A percentile compares a stretch with the other conserved stretches of the same genome.
phyloP scores from a whole-genome alignment of 345 rosid species.

The Microcos paniculata region DNA sequence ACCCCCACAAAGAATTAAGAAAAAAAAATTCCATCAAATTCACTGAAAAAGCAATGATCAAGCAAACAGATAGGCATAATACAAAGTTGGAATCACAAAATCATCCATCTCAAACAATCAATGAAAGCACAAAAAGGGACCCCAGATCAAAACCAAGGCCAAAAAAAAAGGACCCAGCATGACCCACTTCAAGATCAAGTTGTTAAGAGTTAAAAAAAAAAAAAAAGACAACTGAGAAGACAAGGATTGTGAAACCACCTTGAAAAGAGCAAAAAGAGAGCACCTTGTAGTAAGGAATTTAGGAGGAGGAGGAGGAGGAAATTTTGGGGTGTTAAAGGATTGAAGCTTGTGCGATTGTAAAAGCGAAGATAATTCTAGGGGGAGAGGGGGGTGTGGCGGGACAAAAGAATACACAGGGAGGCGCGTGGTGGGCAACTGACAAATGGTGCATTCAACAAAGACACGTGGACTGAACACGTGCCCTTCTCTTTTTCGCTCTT shows the following conservation, averaged over 20 bases:
- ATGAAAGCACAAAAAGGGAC: background rate
- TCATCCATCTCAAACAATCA: background rate
- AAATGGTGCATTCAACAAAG: slow-evolving; percentile 24
- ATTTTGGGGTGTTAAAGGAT: background rate
- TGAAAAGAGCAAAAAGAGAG: background rate
- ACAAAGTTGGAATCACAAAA: background rate
- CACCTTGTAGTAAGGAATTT: background rate
- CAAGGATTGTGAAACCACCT: background rate
- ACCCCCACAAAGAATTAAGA: background rate
- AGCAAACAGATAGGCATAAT: background rate
- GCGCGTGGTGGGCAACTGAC: slow-evolving; percentile 56
- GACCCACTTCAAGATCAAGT: slow-evolving; percentile 4
- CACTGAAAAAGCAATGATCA: background rate
- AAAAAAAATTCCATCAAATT: background rate
- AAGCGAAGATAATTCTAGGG: background rate
- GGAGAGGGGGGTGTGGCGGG: slow-evolving; percentile 24
- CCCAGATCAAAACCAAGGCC: background rate
- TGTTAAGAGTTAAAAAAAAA: background rate
- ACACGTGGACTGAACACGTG: slow-evolving; percentile 43
- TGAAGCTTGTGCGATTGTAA: background rate
- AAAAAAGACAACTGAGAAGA: background rate
- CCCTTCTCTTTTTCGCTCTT: slow-evolving; percentile 21
- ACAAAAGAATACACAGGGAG: slow-evolving; percentile 29
- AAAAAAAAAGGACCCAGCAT: background rate
- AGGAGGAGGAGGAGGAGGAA: background rate